Conservation (phyloP, 2,329 filamentous ascomycete species). For the Helotiales sp. region DNA sequence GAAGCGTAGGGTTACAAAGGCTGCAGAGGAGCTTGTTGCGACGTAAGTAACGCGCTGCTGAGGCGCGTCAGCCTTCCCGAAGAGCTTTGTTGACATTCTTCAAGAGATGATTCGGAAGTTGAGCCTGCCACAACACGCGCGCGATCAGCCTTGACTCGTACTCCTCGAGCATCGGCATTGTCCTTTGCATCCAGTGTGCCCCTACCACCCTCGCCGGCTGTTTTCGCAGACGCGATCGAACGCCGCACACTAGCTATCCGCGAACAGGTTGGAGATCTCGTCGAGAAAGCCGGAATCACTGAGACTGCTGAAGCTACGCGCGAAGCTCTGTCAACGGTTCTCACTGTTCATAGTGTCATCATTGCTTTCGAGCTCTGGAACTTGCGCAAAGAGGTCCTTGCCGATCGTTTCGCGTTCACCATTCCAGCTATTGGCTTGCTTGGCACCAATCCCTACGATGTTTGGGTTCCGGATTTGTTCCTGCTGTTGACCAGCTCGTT, state of each 20-base stretch:
- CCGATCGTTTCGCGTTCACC: conserved; percentile 71
- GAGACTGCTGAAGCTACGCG: conserved; percentile 67
- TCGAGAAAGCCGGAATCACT: conserved; percentile 65
- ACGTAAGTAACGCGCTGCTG: conserved; percentile 31
- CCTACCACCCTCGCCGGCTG: conserved; percentile 78
- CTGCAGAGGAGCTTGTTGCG: conserved; percentile 40
- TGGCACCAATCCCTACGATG: conserved; percentile 55
- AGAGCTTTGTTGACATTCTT: conserved; percentile 19
- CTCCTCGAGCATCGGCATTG: conserved; percentile 31
- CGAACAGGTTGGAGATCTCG: conserved; percentile 62
- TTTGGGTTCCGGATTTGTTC: conserved; percentile 80
- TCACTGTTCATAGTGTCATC: conserved; percentile 68
- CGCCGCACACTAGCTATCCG: conserved; percentile 66
- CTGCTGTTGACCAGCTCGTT: conserved; percentile 73
- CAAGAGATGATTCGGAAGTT: conserved; percentile 35
- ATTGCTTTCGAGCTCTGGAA: conserved; percentile 68
- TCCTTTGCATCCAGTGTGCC: conserved; percentile 57
- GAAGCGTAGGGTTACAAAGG: conserved; percentile 46
- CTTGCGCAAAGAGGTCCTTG: conserved; percentile 69
- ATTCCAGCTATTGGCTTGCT: conserved; percentile 62
- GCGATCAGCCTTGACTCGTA: conserved; percentile 32
- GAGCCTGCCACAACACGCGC: conserved; percentile 31
- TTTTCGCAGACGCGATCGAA: conserved; percentile 76
- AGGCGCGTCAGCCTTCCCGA: conserved; percentile 19
- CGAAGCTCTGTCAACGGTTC: conserved; percentile 70